These are phyloP conservation scores for Endogone sp. DNA, from an alignment of 192 early-diverging fungal species.

Conservation along the genomic window DNA sequence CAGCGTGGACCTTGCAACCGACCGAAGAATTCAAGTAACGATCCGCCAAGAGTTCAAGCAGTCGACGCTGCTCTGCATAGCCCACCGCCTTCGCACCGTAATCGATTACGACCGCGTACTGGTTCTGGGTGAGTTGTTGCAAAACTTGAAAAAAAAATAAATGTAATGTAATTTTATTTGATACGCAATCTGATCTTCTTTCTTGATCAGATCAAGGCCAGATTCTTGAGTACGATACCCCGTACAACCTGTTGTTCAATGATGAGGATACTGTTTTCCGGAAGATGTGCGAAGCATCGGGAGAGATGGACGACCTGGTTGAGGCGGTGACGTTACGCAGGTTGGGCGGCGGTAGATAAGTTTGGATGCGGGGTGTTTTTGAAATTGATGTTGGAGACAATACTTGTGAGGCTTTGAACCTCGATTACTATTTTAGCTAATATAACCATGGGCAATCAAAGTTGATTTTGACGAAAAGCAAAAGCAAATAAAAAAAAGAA, in stretches of 20 bases:
- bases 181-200: not conserved
- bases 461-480: no score
- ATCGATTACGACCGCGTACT: slow-evolving; percentile 48
- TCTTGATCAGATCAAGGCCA: slow-evolving; percentile 1
- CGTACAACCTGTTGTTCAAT: not conserved
- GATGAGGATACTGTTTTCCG: slow-evolving; percentile 38
- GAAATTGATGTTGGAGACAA: no score
- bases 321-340: not conserved
- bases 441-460: no score
- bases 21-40: slow-evolving; percentile 79
- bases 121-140: slow-evolving; percentile 35
- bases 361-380: no score
- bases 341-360: not conserved
- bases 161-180: not conserved
- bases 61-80: slow-evolving; percentile 44
- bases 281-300: slow-evolving; percentile 77
- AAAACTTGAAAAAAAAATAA: no score
- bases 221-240: slow-evolving; percentile 7
- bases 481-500: no score
- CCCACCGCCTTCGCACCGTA: slow-evolving; percentile 47
- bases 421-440: no score
- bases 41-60: slow-evolving; percentile 67
- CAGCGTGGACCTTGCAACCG: slow-evolving; percentile 80
- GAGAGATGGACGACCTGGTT: slow-evolving; percentile 56
- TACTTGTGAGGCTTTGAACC: no score